Evolutionary conservation across 225 moss, liverwort and hornwort species (phyloP), one percentile per base, ranked within the genome.

Genomic region (Sphagnum contortum): DNA sequence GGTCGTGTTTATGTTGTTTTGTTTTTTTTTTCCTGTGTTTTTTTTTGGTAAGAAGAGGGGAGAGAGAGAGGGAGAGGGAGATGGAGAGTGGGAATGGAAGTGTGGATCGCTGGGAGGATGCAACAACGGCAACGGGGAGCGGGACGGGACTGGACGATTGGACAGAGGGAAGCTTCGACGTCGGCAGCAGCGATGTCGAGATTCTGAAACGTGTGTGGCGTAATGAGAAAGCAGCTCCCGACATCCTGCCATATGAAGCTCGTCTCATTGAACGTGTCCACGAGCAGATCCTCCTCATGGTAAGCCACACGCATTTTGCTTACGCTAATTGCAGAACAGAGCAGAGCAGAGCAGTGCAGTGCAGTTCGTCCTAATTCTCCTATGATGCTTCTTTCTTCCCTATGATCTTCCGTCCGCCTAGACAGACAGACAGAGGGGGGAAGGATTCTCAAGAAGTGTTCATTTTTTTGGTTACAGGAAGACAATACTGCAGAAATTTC

Each of bases 151-250:
- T 74, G 14, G 69, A 65, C 57, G 75, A 68, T 5, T 82, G 74
- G 76, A 69, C 10, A 13, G 64, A 66, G 29, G 11, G 13, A 7
- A 74, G 71, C 4, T 44, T 5, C 3, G 65, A 76, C 46, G 77
- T 83, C 66, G 13, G 74, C 4, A 80, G 75, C 44, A 91, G 85
- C 62, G 90, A 98, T 68, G 87, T 89, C 10, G 89, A 91, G 13
- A 70, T 91, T 9, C 79, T 91, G 10, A 83, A 82, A 54, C 73
- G 79, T 47, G 85, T 92, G 45, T 98, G 96, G 93, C 83, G 90
- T 61, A 93, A 91, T 45, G 93, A 93, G 81, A 98, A 89, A 70
- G 87, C 83, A 5, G 90, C 93, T 3, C 96, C 91, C 48, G 96
- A 98, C 61, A 90, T 98, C 73, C 68, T 98, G 50, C 70, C 69